phyloP scores from a whole-genome alignment of 2,329 filamentous ascomycete genomes.

The Mycosphaerelloides madeirae region DNA sequence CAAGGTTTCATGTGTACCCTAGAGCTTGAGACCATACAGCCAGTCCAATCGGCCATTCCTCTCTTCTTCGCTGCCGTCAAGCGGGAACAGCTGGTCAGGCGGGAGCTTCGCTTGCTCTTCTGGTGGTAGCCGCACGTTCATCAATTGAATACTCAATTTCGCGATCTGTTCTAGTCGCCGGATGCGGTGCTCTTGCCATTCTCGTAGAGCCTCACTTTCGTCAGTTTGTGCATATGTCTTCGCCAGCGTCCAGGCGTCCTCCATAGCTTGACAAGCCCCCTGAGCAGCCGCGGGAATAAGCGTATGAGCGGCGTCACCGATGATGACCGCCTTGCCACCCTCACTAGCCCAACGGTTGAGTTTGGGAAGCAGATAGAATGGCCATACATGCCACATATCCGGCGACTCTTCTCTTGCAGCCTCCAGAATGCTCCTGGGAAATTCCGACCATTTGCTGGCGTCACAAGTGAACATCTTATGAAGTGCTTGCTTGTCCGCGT shows the following conservation, averaged over 20 bases:
- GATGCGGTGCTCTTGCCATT: background rate
- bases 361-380: slow-evolving; percentile 1
- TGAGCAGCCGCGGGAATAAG: background rate
- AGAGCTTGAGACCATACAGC: background rate
- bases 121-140: background rate
- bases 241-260: slow-evolving; percentile 1
- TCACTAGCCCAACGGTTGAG: background rate
- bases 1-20: no score
- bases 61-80: background rate
- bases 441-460: background rate
- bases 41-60: background rate
- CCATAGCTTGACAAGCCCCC: slow-evolving; percentile 1
- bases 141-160: background rate
- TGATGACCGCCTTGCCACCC: background rate
- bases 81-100: background rate
- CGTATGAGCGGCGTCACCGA: background rate
- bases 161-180: background rate
- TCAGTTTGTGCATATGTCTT: background rate
- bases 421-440: background rate
- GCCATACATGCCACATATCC: slow-evolving; percentile 1
- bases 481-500: background rate
- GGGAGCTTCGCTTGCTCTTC: background rate
- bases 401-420: background rate
- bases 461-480: background rate
- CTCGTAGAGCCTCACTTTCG: background rate